Percentiles rank a stretch among this genome's conserved stretches.
Conservation (phyloP, 306 rosid species). For the Pueraria montana region DNA sequence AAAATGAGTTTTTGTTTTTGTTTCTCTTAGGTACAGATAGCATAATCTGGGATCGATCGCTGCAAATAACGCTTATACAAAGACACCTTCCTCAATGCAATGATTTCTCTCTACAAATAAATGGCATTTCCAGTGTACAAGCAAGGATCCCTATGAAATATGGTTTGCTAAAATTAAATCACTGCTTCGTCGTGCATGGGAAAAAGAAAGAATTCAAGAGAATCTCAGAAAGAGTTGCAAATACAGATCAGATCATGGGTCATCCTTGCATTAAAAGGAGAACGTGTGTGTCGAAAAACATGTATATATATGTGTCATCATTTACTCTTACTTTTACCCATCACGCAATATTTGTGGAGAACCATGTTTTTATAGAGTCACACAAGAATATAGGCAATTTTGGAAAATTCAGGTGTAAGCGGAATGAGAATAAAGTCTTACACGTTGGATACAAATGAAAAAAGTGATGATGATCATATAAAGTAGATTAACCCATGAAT, state of each 20-base stretch:
- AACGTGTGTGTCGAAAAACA: neutral
- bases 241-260: neutral
- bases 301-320: neutral
- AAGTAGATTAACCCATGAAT: no score
- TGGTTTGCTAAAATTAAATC: neutral
- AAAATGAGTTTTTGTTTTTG: no score
- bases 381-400: neutral
- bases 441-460: no score
- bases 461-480: no score
- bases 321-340: conserved; percentile 1
- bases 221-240: neutral
- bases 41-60: neutral
- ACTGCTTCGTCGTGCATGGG: neutral
- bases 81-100: no score
- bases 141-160: neutral
- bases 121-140: neutral
- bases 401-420: neutral
- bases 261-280: conserved; percentile 6
- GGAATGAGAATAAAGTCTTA: no score
- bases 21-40: neutral
- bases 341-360: neutral
- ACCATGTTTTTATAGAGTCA: neutral
- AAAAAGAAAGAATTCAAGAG: neutral
- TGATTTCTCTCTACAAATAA: neutral
- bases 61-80: no score